Conservation (phyloP, 805 yeast species). For the Saturnispora ahearnii region DNA sequence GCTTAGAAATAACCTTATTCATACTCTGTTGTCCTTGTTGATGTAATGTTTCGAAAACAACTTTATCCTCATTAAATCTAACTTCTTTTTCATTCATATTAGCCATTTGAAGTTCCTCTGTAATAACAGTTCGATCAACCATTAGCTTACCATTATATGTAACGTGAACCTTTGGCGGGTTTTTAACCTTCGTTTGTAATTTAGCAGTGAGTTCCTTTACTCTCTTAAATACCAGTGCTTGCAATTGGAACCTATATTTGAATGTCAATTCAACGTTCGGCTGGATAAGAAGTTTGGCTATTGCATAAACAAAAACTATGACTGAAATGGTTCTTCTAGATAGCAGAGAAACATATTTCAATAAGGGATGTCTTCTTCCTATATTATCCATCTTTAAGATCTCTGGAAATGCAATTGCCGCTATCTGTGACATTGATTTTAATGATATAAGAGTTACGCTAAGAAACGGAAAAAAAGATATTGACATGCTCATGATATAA, state of each 20-base stretch:
- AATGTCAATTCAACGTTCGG: slow-evolving; percentile 34
- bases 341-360: slow-evolving; percentile 23
- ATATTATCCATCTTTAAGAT: slow-evolving; percentile 12
- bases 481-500: background rate
- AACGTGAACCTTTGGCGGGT: slow-evolving; percentile 34
- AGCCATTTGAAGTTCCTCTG: slow-evolving; percentile 15
- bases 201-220: slow-evolving; percentile 23
- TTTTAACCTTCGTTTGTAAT: slow-evolving; percentile 22
- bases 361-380: slow-evolving; percentile 16
- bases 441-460: background rate
- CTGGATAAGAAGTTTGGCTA: slow-evolving; percentile 29
- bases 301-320: slow-evolving; percentile 23
- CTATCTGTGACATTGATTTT: slow-evolving; percentile 12
- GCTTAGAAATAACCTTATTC: slow-evolving; percentile 17
- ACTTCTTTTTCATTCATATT: slow-evolving; percentile 19
- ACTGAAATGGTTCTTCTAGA: slow-evolving; percentile 31
- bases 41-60: slow-evolving; percentile 11
- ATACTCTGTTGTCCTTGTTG: slow-evolving; percentile 9
- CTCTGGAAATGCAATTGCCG: slow-evolving; percentile 29
- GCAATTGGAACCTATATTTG: slow-evolving; percentile 31
- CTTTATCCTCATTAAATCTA: slow-evolving; percentile 16
- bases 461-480: background rate
- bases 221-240: slow-evolving; percentile 22
- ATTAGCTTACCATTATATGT: slow-evolving; percentile 32
- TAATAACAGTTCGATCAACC: slow-evolving; percentile 27